Evolutionary conservation across 2,329 filamentous ascomycete species (phyloP).

Genomic region (Colletotrichum orchidophilum): DNA sequence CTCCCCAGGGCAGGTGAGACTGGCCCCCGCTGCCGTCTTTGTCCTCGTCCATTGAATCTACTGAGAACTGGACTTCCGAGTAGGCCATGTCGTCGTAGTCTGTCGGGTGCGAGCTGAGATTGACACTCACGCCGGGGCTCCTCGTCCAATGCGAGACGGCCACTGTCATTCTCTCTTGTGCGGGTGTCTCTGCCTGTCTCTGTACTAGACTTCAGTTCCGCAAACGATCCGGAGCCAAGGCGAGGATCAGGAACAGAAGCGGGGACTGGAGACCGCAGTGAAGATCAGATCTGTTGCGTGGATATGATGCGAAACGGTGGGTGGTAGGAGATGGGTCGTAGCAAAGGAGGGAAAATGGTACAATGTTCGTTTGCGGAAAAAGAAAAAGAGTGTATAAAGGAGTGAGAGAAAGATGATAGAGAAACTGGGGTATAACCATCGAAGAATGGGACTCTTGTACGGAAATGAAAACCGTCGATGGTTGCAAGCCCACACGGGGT

Average conservation of each 20-base stretch:
- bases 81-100: conserved; percentile 29
- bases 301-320: conserved; percentile 12
- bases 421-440: conserved; percentile 22
- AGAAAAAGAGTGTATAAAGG: conserved; percentile 1
- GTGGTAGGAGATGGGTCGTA: conserved; percentile 1
- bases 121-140: conserved; percentile 29
- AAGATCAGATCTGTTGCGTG: background rate
- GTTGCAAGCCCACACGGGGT: conserved; percentile 25
- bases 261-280: conserved; percentile 4
- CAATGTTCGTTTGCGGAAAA: conserved; percentile 26
- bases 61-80: conserved; percentile 28
- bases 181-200: conserved; percentile 1
- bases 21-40: conserved; percentile 27
- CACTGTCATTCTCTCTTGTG: conserved; percentile 28
- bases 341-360: conserved; percentile 6
- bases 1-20: conserved; percentile 27
- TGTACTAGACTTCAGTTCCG: conserved; percentile 17
- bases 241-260: conserved; percentile 13
- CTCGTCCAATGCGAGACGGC: conserved; percentile 34
- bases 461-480: conserved; percentile 33
- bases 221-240: conserved; percentile 19
- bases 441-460: conserved; percentile 35
- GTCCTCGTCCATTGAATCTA: conserved; percentile 32
- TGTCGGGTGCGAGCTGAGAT: conserved; percentile 25
- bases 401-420: conserved; percentile 22